Conservation (phyloP, 192 early-diverging fungal genomes). For the Oehlia diaphana region DNA sequence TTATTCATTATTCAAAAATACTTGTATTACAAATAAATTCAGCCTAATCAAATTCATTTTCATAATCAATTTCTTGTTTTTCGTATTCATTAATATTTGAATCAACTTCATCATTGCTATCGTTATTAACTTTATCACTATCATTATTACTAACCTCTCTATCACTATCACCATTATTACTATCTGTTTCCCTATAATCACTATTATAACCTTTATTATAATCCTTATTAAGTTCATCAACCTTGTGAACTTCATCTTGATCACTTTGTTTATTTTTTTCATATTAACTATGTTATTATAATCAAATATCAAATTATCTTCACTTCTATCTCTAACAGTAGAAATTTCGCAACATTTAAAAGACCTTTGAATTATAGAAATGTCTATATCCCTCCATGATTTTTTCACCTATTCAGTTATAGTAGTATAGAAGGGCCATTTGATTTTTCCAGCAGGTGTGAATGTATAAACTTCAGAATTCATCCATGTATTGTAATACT, state of each 20-base stretch:
- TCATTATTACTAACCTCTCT: background rate
- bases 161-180: background rate
- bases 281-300: slow-evolving; percentile 12
- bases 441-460: background rate
- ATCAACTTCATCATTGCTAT: too few relatives aligned
- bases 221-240: background rate
- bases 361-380: background rate
- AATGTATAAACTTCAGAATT: background rate
- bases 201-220: background rate
- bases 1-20: too few relatives aligned
- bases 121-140: background rate
- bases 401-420: background rate
- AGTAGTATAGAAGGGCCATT: too few relatives aligned
- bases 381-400: background rate
- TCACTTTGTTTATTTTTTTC: background rate
- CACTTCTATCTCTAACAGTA: too few relatives aligned
- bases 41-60: too few relatives aligned
- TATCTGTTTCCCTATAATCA: background rate
- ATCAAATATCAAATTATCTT: background rate
- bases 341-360: background rate
- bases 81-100: too few relatives aligned
- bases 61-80: too few relatives aligned
- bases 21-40: too few relatives aligned
- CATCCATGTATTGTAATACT: slow-evolving; percentile 3
- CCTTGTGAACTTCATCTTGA: background rate